A percentile compares a stretch with the other conserved stretches of the same genome.
These are phyloP conservation scores for Smittium culicis DNA, from an alignment of 371 early-diverging fungal genomes.

Conservation along the genomic window DNA sequence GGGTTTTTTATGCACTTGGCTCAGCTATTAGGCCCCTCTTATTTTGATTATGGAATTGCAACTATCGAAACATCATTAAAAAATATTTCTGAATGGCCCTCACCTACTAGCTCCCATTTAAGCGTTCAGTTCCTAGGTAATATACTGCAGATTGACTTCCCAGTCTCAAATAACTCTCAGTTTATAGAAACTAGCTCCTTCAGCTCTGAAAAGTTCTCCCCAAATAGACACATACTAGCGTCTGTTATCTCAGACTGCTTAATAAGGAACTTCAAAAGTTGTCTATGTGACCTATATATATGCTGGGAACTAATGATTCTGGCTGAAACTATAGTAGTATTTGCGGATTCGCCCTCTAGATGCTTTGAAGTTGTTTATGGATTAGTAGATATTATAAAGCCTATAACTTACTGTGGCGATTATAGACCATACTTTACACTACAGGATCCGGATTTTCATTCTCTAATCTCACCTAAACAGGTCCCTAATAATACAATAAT, in stretches of 20 bases:
- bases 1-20: constrained; percentile 72
- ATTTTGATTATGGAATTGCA: constrained; percentile 59
- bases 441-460: constrained; percentile 75
- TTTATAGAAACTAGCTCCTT: constrained; percentile 62
- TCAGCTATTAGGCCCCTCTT: constrained; percentile 56
- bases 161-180: constrained; percentile 60
- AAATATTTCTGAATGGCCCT: constrained; percentile 65
- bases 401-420: constrained; percentile 91
- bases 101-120: constrained; percentile 15
- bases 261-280: constrained; percentile 61
- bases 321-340: constrained; percentile 79
- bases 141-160: constrained; percentile 53
- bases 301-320: constrained; percentile 92
- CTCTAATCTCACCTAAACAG: constrained; percentile 31
- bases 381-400: constrained; percentile 83
- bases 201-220: constrained; percentile 48
- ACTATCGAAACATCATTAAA: constrained; percentile 69
- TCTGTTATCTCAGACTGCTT: constrained; percentile 48
- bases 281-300: constrained; percentile 69
- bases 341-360: constrained; percentile 72
- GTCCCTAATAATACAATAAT: constrained; percentile 72
- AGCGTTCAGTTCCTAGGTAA: constrained; percentile 64
- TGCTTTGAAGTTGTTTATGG: constrained; percentile 72
- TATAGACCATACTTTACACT: constrained; percentile 93
- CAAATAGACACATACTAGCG: constrained; percentile 59